Evolutionary conservation across 2,329 filamentous ascomycete genomes (phyloP).

Genomic region (Xylaria polymorpha): DNA sequence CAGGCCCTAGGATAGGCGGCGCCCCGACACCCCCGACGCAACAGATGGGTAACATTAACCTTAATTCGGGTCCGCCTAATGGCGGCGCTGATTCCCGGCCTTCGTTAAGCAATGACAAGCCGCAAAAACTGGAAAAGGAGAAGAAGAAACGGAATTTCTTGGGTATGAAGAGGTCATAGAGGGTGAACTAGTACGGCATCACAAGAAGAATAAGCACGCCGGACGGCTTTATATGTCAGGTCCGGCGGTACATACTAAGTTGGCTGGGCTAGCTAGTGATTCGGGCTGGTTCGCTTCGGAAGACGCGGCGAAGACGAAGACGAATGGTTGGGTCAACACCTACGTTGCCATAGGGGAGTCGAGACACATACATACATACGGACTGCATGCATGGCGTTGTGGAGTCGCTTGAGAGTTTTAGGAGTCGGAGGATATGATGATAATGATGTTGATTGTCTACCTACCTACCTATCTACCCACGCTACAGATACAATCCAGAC

Average conservation of each 20-base stretch:
- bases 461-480: neutral
- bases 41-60: conserved; percentile 66
- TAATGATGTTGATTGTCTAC: conserved; percentile 19
- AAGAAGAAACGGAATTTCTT: conserved; percentile 72
- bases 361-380: conserved; percentile 11
- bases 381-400: conserved; percentile 26
- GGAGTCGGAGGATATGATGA: neutral
- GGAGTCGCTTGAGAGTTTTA: conserved; percentile 4
- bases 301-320: neutral
- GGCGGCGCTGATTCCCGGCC: conserved; percentile 40
- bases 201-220: neutral
- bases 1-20: conserved; percentile 48
- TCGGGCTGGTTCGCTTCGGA: neutral
- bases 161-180: conserved; percentile 65
- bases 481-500: neutral
- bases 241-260: neutral
- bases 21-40: conserved; percentile 61
- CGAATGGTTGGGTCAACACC: neutral
- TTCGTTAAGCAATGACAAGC: conserved; percentile 51
- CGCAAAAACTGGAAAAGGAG: conserved; percentile 64
- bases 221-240: neutral
- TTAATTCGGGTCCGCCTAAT: conserved; percentile 52
- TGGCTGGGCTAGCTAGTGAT: conserved; percentile 16
- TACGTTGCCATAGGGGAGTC: neutral
- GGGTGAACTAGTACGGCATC: neutral